Percentiles rank a stretch among this genome's conserved stretches.
These are phyloP conservation scores for Neofusicoccum sp. DNA, from an alignment of 2,329 filamentous ascomycete species.

Conservation along the genomic window DNA sequence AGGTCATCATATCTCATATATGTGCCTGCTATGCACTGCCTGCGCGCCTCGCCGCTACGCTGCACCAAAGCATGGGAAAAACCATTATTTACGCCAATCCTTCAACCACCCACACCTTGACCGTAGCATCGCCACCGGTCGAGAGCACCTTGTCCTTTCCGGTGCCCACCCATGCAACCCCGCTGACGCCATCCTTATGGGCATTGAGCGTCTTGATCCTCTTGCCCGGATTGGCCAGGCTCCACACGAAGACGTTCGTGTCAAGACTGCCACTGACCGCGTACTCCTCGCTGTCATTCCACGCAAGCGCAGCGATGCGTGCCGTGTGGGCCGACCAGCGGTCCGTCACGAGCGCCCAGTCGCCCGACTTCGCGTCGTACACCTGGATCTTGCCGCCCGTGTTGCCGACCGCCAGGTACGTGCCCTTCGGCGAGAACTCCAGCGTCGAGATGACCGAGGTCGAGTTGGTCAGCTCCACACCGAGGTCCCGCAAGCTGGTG, in stretches of 20 bases:
- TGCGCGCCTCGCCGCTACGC: no score
- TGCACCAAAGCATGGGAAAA: no score
- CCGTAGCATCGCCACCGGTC: slow-evolving; percentile 79
- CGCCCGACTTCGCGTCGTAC: slow-evolving; percentile 58
- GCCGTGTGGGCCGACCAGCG: slow-evolving; percentile 71
- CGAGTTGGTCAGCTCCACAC: slow-evolving; percentile 62
- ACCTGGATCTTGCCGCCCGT: slow-evolving; percentile 83
- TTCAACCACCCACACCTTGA: slow-evolving; percentile 81
- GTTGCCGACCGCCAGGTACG: slow-evolving; percentile 77
- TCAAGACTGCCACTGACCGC: slow-evolving; percentile 84
- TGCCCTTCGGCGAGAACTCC: slow-evolving; percentile 78
- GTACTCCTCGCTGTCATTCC: slow-evolving; percentile 70
- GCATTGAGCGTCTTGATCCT: slow-evolving; percentile 82
- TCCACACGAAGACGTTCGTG: slow-evolving; percentile 92
- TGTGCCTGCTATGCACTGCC: no score
- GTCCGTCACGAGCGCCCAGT: slow-evolving; percentile 75
- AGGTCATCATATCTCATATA: no score
- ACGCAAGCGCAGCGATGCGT: slow-evolving; percentile 66
- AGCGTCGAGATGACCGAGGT: slow-evolving; percentile 73
- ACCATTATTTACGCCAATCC: slow-evolving; percentile 38
- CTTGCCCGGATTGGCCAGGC: slow-evolving; percentile 75
- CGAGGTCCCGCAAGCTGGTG: slow-evolving; percentile 50
- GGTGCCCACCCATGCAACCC: slow-evolving; percentile 69
- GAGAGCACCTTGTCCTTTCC: slow-evolving; percentile 64
- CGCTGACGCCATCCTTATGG: slow-evolving; percentile 93